Conservation (phyloP, 23 red algal genomes). For the Cyanidiococcus yangmingshanensis region DNA sequence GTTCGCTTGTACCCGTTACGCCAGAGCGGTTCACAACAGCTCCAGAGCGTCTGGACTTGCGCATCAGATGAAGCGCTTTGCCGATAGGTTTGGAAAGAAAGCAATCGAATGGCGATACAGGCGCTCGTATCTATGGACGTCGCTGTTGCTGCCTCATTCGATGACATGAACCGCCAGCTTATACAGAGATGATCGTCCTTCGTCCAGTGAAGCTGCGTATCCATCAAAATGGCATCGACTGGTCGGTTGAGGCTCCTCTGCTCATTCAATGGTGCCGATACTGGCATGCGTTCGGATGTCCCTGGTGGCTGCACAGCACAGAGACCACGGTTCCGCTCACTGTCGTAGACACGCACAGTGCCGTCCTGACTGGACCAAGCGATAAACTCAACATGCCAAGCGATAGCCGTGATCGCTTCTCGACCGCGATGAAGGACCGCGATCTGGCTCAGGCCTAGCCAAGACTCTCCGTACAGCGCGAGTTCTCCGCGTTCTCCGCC, state of each 20-base stretch:
- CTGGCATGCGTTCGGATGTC: too few relatives aligned
- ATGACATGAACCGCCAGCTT: not conserved
- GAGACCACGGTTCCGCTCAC: not conserved
- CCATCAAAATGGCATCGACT: not conserved
- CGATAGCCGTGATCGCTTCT: not conserved
- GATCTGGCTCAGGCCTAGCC: not conserved
- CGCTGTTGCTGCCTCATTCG: not conserved
- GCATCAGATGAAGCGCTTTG: not conserved
- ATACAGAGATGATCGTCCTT: not conserved
- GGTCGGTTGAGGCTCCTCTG: not conserved
- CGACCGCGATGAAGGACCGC: not conserved
- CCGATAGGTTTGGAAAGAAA: not conserved
- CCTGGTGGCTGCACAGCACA: not conserved
- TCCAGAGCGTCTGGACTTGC: not conserved
- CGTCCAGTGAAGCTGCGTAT: not conserved
- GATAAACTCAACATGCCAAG: not conserved
- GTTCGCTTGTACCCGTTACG: not conserved
- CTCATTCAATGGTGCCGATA: not conserved
- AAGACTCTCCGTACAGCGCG: constrained; percentile 11
- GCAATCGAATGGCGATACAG: not conserved
- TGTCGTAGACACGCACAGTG: constrained; percentile 9
- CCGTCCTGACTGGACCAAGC: not conserved
- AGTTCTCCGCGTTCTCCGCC: not conserved
- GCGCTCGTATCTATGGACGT: not conserved
- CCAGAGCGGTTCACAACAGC: not conserved